These are phyloP conservation scores for Galerina marginata DNA, from an alignment of 768 basidiomycete species.

Conservation along the genomic window DNA sequence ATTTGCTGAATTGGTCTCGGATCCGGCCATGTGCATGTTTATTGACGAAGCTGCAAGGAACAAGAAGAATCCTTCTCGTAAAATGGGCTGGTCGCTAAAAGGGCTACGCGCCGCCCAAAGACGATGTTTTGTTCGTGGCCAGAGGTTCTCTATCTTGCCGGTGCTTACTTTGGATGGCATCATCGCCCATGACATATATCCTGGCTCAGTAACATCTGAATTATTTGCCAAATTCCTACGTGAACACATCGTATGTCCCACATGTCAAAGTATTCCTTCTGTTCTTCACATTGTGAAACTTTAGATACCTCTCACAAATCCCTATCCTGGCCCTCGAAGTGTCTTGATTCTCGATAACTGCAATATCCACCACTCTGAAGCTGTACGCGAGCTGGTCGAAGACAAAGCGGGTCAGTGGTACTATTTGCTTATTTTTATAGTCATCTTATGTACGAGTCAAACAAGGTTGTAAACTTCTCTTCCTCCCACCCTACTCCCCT, in stretches of 20 bases:
- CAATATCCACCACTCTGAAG: constrained; percentile 23
- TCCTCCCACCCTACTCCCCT: constrained; percentile 40
- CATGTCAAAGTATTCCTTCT: not conserved
- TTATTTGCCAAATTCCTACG: constrained; percentile 16
- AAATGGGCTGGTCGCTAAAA: constrained; percentile 16
- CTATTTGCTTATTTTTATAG: not conserved
- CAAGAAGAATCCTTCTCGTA: constrained; percentile 12
- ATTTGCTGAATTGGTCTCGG: constrained; percentile 13
- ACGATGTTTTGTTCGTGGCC: constrained; percentile 17
- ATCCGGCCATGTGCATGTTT: constrained; percentile 19
- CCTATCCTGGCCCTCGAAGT: constrained; percentile 17
- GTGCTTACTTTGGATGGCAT: constrained; percentile 21
- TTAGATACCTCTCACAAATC: constrained; percentile 24
- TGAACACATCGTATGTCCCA: constrained; percentile 14
- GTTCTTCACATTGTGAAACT: not conserved
- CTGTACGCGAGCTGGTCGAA: constrained; percentile 21
- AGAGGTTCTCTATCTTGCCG: constrained; percentile 19
- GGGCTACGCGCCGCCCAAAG: constrained; percentile 8
- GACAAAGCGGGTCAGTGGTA: constrained; percentile 16
- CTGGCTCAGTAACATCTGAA: constrained; percentile 18
- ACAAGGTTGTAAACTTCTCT: constrained; percentile 23
- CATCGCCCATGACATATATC: constrained; percentile 19
- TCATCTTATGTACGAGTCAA: not conserved
- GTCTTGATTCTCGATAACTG: constrained; percentile 21
- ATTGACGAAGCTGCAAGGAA: constrained; percentile 21